Conservation (phyloP, 1,284 basidiomycete species). For the Sanghuangporus weigelae region DNA sequence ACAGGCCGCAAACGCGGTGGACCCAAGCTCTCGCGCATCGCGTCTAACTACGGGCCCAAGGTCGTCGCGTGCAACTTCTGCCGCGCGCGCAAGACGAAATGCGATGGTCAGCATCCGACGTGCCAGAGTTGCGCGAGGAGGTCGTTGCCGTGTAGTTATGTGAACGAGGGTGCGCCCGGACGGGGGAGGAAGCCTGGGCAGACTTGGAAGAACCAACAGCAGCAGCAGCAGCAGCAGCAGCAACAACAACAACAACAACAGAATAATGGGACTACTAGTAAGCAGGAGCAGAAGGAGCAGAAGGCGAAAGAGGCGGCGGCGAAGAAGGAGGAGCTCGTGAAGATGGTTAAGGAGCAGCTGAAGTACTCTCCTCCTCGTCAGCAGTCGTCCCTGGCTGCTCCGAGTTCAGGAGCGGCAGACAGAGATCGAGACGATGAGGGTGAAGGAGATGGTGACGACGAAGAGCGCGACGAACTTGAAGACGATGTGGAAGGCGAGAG, state of each 20-base stretch:
- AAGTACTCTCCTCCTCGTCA: background rate
- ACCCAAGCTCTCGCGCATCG: conserved; percentile 37
- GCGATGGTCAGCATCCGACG: conserved; percentile 72
- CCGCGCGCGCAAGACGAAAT: conserved; percentile 79
- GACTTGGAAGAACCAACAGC: conserved; percentile 19
- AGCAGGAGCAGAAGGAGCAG: background rate
- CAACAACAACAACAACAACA: background rate
- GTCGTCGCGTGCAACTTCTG: conserved; percentile 81
- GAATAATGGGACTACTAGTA: too few relatives aligned
- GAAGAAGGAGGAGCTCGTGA: conserved; percentile 1
- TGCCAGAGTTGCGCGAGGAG: conserved; percentile 75
- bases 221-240: background rate
- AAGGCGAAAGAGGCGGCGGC: background rate
- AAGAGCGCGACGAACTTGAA: background rate
- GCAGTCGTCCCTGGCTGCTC: background rate
- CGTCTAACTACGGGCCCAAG: conserved; percentile 69
- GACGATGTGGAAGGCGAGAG: background rate
- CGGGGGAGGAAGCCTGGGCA: conserved; percentile 25
- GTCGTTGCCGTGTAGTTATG: conserved; percentile 69
- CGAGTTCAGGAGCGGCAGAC: background rate
- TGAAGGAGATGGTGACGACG: background rate
- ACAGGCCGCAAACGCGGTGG: conserved; percentile 43
- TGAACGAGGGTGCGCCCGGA: conserved; percentile 45
- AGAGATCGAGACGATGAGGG: background rate
- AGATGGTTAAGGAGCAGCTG: background rate